These are phyloP conservation scores for Dryas octopetala DNA, from an alignment of 306 rosid species.

Conservation along the genomic window DNA sequence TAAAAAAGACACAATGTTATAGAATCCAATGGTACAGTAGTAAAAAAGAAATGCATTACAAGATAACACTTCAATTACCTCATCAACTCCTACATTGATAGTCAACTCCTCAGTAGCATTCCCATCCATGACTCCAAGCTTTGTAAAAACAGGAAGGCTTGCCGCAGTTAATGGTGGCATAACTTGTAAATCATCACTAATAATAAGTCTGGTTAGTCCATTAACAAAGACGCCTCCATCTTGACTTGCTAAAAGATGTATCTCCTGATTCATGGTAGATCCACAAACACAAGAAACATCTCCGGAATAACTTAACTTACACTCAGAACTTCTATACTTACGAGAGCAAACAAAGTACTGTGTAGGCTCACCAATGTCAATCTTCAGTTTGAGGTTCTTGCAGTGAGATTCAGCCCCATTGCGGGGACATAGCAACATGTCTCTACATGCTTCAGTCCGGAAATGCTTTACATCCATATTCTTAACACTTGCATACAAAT, in stretches of 20 bases:
- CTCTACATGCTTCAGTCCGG: not conserved
- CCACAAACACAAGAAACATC: not conserved
- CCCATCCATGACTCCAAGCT: not conserved
- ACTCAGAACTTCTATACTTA: too few relatives aligned
- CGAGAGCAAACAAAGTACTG: not conserved
- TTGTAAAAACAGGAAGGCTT: not conserved
- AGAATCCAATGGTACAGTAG: too few relatives aligned
- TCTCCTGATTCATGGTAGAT: rapidly evolving
- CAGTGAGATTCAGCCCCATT: not conserved
- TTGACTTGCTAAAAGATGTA: not conserved
- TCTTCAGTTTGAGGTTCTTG: not conserved
- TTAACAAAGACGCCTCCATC: slow-evolving; percentile 4
- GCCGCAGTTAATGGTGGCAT: not conserved
- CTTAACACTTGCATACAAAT: slow-evolving; percentile 3
- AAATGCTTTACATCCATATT: not conserved
- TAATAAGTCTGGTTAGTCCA: not conserved
- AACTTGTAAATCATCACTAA: slow-evolving; percentile 23
- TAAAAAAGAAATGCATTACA: too few relatives aligned
- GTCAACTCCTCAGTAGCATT: not conserved
- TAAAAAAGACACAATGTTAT: not conserved
- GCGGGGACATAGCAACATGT: not conserved
- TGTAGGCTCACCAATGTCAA: not conserved
- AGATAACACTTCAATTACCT: not conserved
- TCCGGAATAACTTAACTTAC: not conserved
- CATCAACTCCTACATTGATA: not conserved